These are phyloP conservation scores for Fusarium decemcellulare DNA, from an alignment of 2,329 filamentous ascomycete genomes.

Conservation along the genomic window DNA sequence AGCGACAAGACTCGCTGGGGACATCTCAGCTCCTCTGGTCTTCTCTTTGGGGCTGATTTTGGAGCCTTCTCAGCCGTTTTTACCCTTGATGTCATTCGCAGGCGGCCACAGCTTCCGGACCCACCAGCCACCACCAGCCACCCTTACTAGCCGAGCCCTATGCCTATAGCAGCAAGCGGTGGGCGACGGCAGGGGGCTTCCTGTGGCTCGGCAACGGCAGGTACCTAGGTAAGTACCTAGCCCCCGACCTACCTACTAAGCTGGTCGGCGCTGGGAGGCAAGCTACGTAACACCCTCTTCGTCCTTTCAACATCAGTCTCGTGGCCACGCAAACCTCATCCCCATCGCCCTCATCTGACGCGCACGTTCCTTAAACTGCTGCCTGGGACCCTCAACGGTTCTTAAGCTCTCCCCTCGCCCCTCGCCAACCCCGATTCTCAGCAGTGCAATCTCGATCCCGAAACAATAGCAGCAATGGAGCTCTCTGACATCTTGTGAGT, in stretches of 20 bases:
- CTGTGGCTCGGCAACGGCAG: conserved; percentile 26
- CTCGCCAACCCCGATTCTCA: conserved; percentile 19
- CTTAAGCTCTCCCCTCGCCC: conserved; percentile 16
- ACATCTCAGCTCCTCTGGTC: conserved; percentile 35
- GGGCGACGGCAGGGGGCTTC: conserved; percentile 13
- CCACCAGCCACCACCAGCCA: conserved; percentile 13
- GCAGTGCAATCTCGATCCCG: conserved; percentile 13
- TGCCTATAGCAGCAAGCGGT: neutral
- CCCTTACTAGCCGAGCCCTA: neutral
- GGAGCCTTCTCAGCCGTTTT: conserved; percentile 35
- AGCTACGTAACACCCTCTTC: conserved; percentile 42
- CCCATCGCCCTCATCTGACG: conserved; percentile 36
- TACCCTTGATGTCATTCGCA: conserved; percentile 35
- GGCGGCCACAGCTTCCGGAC: conserved; percentile 6
- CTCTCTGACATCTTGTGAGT: conserved; percentile 92
- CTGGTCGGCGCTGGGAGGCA: no score
- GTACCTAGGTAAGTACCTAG: neutral
- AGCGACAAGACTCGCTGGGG: conserved; percentile 10
- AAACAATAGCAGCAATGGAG: conserved; percentile 74
- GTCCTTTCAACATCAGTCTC: conserved; percentile 42
- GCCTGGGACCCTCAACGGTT: conserved; percentile 36
- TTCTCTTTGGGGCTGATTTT: conserved; percentile 29
- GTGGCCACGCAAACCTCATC: conserved; percentile 40
- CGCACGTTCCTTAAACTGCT: conserved; percentile 39
- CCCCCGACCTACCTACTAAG: conserved; percentile 20